These are phyloP conservation scores for Mycena venus DNA, from an alignment of 768 basidiomycete species.

Conservation along the genomic window DNA sequence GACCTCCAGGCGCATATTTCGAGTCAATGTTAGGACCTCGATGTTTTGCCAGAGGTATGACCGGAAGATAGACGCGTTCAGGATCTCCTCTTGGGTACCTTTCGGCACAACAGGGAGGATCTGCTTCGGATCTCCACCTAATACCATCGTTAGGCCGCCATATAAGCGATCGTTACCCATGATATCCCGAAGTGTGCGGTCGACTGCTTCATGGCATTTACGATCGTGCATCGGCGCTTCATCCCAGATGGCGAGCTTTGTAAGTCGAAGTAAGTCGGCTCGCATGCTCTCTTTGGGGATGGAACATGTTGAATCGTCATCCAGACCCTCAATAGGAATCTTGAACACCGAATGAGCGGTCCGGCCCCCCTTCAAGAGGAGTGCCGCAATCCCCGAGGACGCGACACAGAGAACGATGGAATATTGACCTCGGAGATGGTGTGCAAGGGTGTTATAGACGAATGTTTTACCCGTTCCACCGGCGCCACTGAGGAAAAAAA, in stretches of 20 bases:
- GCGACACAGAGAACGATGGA: too few relatives aligned
- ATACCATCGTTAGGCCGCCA: constrained; percentile 12
- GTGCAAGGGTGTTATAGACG: constrained; percentile 35
- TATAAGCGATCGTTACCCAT: constrained; percentile 34
- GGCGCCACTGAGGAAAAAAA: too few relatives aligned
- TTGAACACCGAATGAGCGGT: constrained; percentile 57
- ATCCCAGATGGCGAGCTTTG: too few relatives aligned
- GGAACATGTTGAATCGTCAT: too few relatives aligned
- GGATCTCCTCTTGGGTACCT: constrained; percentile 48
- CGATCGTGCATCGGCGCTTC: too few relatives aligned
- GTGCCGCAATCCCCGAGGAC: too few relatives aligned
- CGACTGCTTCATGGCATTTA: too few relatives aligned
- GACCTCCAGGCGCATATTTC: neutral
- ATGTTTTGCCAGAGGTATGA: too few relatives aligned
- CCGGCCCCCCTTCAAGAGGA: constrained; percentile 40
- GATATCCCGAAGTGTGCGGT: too few relatives aligned
- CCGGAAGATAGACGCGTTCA: constrained; percentile 35
- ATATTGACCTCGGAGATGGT: neutral
- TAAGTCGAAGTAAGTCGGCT: constrained; percentile 33
- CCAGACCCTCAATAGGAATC: constrained; percentile 43
- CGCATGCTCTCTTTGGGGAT: constrained; percentile 1
- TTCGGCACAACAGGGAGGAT: constrained; percentile 49
- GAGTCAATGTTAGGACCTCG: neutral
- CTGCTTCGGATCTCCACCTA: constrained; percentile 55
- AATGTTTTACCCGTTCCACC: neutral